Conservation (phyloP, 1,284 basidiomycete genomes). For the Papiliotrema terrestris region DNA sequence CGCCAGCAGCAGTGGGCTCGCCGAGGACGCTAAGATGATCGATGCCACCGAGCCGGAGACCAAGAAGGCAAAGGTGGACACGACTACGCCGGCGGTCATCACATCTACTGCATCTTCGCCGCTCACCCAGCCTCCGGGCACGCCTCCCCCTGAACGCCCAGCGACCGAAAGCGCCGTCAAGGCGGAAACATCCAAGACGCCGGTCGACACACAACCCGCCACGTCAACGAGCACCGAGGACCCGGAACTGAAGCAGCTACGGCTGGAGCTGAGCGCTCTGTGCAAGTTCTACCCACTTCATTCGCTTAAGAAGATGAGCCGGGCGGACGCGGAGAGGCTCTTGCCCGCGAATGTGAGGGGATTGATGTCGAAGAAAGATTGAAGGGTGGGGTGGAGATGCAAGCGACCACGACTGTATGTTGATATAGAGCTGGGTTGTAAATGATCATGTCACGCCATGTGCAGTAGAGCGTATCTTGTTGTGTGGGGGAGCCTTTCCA, state of each 20-base stretch:
- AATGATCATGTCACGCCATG: no score
- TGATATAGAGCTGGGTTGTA: no score
- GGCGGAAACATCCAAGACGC: neutral
- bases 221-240: slow-evolving; percentile 13
- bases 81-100: neutral
- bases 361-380: slow-evolving; percentile 23
- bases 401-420: neutral
- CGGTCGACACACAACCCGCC: neutral
- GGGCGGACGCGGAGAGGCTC: slow-evolving; percentile 32
- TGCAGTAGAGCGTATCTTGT: no score
- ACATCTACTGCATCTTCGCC: slow-evolving; percentile 17
- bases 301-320: slow-evolving; percentile 39
- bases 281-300: slow-evolving; percentile 45
- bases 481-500: no score
- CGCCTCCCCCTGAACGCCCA: neutral
- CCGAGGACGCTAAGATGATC: neutral
- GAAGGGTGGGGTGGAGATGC: neutral
- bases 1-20: no score
- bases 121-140: slow-evolving; percentile 10
- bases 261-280: slow-evolving; percentile 41
- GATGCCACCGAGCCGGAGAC: neutral
- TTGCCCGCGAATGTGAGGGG: slow-evolving; percentile 37
- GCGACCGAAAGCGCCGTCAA: neutral
- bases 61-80: slow-evolving; percentile 6
- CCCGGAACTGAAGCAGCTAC: slow-evolving; percentile 21